phyloP scores from a whole-genome alignment of 164 flowering plant genomes.

The Litsea cubeba region DNA sequence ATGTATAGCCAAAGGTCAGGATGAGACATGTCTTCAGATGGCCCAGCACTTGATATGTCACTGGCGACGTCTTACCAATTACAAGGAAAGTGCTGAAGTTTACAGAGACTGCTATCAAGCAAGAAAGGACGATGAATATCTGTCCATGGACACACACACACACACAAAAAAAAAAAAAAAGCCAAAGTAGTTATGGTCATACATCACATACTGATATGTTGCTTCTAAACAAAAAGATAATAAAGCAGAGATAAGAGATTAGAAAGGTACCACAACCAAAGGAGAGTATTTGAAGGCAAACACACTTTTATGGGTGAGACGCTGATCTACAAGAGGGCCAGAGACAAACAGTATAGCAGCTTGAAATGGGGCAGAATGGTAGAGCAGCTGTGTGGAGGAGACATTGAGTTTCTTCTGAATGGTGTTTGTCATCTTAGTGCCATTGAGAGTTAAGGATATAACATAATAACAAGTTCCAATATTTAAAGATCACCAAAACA shows the following conservation, averaged over 20 bases:
- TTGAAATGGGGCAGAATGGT: conserved; percentile 97
- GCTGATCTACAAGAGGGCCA: conserved; percentile 87
- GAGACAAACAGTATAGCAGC: conserved; percentile 87
- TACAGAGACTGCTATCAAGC: conserved; percentile 82
- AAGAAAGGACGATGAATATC: conserved; percentile 78
- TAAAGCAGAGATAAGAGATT: neutral
- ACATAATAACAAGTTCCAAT: neutral
- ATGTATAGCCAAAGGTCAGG: conserved; percentile 80
- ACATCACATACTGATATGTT: neutral
- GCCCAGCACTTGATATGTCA: conserved; percentile 96
- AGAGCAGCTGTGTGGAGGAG: conserved; percentile 86
- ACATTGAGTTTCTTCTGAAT: conserved; percentile 92
- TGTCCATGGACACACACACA: conserved; percentile 14
- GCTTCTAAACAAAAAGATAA: no score
- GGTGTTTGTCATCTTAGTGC: conserved; percentile 77
- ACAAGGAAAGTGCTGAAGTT: conserved; percentile 96
- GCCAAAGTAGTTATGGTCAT: neutral
- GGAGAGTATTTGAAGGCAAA: conserved; percentile 76
- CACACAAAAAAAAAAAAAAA: no score
- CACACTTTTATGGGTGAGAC: conserved; percentile 80
- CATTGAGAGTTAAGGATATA: conserved; percentile 28
- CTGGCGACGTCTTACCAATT: conserved; percentile 95
- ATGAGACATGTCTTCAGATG: conserved; percentile 94
- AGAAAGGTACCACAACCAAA: conserved; percentile 55
- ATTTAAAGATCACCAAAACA: no score